Evolutionary conservation across 2,329 filamentous ascomycete species (phyloP), one percentile per base, ranked within the genome.

Genomic region (Metarhizium rileyi): DNA sequence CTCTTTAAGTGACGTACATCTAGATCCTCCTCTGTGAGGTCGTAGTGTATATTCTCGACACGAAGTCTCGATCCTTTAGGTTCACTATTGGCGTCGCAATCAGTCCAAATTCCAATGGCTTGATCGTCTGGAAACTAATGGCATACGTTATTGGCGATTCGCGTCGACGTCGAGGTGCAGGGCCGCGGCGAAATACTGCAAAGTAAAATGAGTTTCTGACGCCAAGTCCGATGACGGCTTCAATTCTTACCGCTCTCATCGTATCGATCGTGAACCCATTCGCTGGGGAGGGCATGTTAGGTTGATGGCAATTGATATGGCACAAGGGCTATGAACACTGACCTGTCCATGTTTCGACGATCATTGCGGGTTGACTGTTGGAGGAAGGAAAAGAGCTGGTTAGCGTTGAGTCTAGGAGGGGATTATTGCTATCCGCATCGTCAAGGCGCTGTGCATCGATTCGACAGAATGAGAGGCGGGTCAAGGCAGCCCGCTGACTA

Each of bases 251-350:
- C 76, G 65, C 84, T 78, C 61, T 88, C 87, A 66, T 93, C 87
- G 65, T 82, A 95, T 64, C 83, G 87, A 71, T 95, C 88, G 66
- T 96, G 90, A 59, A 95, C 88, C 90, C 90, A 96, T 74, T 95
- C 90, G 63, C 88, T 88, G 55, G 23, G n/a, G 20, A 48, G 4
- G 14, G 25, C 30, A 43, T 16, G 14, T 18, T 25, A n/a, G 49
- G 46, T 44, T 41, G 49, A 26, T 42, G 38, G n/a, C n/a, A 18
- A 49, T 59, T 67, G 53, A 67, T 60, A 48, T 33, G 49, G 44
- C 22, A 46, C 18, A 30, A 41, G 20, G 9, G 18, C 10, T 2
- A 14, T 9, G 28, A 20, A 9, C 45, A 70, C 79, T 54, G 67
- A 89, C 85, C 80, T 80, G 66, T 89, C 84, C 61, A 88, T 72